Conservation (phyloP, 768 basidiomycete genomes). For the Jaapia argillacea region DNA sequence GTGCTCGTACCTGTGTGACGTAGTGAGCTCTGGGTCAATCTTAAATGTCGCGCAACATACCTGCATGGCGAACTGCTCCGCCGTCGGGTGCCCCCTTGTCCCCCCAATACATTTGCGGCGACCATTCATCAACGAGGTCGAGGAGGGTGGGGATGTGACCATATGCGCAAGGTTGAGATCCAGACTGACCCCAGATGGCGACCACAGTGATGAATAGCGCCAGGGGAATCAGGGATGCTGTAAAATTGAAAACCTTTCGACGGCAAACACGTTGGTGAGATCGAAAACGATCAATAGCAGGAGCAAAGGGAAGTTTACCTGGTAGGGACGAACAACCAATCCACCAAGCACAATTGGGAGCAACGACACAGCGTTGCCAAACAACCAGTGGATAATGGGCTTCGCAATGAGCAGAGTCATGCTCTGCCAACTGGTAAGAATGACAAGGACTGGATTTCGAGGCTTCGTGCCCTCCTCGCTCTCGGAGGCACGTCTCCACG, state of each 20-base stretch:
- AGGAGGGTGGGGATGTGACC: constrained; percentile 24
- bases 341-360: too few species aligned
- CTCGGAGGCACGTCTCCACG: background rate
- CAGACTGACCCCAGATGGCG: constrained; percentile 1
- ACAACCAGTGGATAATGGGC: background rate
- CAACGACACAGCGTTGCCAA: background rate
- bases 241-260: too few species aligned
- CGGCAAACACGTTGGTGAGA: too few species aligned
- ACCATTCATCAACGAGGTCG: constrained; percentile 26
- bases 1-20: too few species aligned
- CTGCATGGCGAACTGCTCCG: background rate
- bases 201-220: background rate
- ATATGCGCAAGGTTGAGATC: constrained; percentile 19
- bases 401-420: background rate
- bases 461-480: background rate
- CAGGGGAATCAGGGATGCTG: too few species aligned
- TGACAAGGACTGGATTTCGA: background rate
- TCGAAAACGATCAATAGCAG: too few species aligned
- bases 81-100: constrained; percentile 14
- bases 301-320: too few species aligned
- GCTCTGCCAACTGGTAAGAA: background rate
- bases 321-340: too few species aligned
- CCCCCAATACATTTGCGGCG: constrained; percentile 15
- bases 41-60: too few species aligned
- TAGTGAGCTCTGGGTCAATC: too few species aligned